phyloP scores from a whole-genome alignment of 1,139 yeast genomes.

The Kurtzmaniella natalensis region DNA sequence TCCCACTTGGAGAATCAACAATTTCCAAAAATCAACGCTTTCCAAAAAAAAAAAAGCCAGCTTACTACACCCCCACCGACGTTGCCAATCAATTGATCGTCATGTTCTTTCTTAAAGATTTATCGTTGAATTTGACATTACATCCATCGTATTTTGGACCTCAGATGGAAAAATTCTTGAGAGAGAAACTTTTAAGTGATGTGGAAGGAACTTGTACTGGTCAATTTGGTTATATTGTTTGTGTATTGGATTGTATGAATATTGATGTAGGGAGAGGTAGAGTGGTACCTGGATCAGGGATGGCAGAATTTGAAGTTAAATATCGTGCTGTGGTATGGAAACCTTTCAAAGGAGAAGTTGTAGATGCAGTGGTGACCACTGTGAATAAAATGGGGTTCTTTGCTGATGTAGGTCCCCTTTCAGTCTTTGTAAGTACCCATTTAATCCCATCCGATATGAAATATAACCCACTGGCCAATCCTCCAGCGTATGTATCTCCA shows the following conservation, averaged over 20 bases:
- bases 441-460: slow-evolving; percentile 92
- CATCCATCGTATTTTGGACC: slow-evolving; percentile 99
- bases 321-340: slow-evolving; percentile 98
- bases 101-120: slow-evolving; percentile 66
- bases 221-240: slow-evolving; percentile 94
- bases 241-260: slow-evolving; percentile 91
- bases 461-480: slow-evolving; percentile 92
- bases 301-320: slow-evolving; percentile 95
- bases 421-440: slow-evolving; percentile 92
- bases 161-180: slow-evolving; percentile 89
- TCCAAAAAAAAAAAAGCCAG: too few species aligned
- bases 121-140: slow-evolving; percentile 83
- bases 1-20: too few species aligned
- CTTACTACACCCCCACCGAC: too few species aligned
- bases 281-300: slow-evolving; percentile 83
- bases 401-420: slow-evolving; percentile 96
- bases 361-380: slow-evolving; percentile 91
- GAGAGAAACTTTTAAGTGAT: slow-evolving; percentile 85
- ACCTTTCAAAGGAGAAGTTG: slow-evolving; percentile 98
- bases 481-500: slow-evolving; percentile 96
- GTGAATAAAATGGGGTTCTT: slow-evolving; percentile 96
- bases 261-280: slow-evolving; percentile 95
- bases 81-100: slow-evolving; percentile 7
- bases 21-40: too few species aligned
- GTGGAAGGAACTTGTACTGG: slow-evolving; percentile 99